Percentiles rank a stretch among this genome's conserved stretches.
Evolutionary conservation across 495 filamentous ascomycete species (phyloP).

Genomic region (Talaromyces trachyspermus): DNA sequence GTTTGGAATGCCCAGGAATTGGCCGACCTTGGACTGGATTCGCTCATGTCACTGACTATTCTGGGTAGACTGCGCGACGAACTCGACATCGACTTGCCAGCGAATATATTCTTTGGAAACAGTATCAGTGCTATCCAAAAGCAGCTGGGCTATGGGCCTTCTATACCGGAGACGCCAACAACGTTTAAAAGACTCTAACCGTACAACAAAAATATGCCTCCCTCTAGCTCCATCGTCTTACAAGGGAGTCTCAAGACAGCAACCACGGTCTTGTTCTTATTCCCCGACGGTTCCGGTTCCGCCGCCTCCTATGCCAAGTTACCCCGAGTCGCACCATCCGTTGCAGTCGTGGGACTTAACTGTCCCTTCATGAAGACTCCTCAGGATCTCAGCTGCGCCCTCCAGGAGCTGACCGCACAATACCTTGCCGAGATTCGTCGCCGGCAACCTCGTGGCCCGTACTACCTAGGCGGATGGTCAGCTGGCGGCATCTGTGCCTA

Average conservation of each 20-base stretch:
- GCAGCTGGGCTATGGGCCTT: too few species aligned
- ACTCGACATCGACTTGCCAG: slow-evolving; percentile 21
- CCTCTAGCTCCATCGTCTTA: slow-evolving; percentile 19
- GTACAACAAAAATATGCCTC: too few species aligned
- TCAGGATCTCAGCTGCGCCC: slow-evolving; percentile 42
- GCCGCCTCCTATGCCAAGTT: slow-evolving; percentile 49
- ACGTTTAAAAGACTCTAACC: too few species aligned
- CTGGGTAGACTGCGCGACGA: slow-evolving; percentile 28
- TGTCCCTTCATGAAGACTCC: slow-evolving; percentile 60
- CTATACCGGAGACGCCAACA: too few species aligned
- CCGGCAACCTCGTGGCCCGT: slow-evolving; percentile 64
- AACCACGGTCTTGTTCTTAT: slow-evolving; percentile 21
- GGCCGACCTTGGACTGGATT: slow-evolving; percentile 45
- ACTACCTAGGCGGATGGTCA: slow-evolving; percentile 67
- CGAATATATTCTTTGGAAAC: slow-evolving; percentile 19
- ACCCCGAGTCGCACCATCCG: slow-evolving; percentile 44
- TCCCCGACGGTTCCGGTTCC: slow-evolving; percentile 24
- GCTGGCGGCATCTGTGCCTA: slow-evolving; percentile 86
- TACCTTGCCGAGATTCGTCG: slow-evolving; percentile 60
- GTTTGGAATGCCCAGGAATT: slow-evolving; percentile 26
- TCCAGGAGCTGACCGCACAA: slow-evolving; percentile 48
- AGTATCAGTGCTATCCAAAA: slow-evolving; percentile 24
- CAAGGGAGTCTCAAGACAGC: slow-evolving; percentile 18
- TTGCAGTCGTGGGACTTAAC: slow-evolving; percentile 54
- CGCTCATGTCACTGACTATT: slow-evolving; percentile 41